Conservation (phyloP, 805 yeast genomes). For the Sugiyamaella marilandica region DNA sequence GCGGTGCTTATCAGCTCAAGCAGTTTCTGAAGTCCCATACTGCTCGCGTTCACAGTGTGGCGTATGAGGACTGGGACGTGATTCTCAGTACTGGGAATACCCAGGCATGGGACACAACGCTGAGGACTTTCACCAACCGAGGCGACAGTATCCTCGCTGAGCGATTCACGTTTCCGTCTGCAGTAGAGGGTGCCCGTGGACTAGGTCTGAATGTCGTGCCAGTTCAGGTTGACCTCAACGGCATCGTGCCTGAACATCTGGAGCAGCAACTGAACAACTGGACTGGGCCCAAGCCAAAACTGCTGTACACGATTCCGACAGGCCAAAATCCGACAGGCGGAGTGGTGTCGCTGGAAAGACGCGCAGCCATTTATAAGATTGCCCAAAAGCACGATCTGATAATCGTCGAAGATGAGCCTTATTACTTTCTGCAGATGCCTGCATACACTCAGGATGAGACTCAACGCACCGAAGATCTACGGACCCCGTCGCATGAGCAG, state of each 20-base stretch:
- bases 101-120: constrained; percentile 77
- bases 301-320: constrained; percentile 85
- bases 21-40: constrained; percentile 69
- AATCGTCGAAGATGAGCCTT: constrained; percentile 94
- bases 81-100: constrained; percentile 78
- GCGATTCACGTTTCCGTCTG: constrained; percentile 75
- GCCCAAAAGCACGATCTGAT: constrained; percentile 82
- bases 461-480: constrained; percentile 18
- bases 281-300: constrained; percentile 69
- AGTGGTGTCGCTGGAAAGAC: constrained; percentile 69
- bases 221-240: constrained; percentile 70
- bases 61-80: constrained; percentile 67
- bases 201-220: constrained; percentile 65
- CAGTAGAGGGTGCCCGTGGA: constrained; percentile 75
- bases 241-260: constrained; percentile 68
- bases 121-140: constrained; percentile 68
- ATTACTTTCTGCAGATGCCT: constrained; percentile 93
- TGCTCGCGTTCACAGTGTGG: constrained; percentile 38
- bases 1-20: constrained; percentile 70
- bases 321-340: constrained; percentile 99
- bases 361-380: constrained; percentile 65
- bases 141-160: constrained; percentile 81
- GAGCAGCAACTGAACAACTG: constrained; percentile 60
- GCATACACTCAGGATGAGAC: constrained; percentile 47
- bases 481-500: constrained; percentile 47